Conservation (phyloP, 176 grass and related monocot species). For the Oryza punctata region DNA sequence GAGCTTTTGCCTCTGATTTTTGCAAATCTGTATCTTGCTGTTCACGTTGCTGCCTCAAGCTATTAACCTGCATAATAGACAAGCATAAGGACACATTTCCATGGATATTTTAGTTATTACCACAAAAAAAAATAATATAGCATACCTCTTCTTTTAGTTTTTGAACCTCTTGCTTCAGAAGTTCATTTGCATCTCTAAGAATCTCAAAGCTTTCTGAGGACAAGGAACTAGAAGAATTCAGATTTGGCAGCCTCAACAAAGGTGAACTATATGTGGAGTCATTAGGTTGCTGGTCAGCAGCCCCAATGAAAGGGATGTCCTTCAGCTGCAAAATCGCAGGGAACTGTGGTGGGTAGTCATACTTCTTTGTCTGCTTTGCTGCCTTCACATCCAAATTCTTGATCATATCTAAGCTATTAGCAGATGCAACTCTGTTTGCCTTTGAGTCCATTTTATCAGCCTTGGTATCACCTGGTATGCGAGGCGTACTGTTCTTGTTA, state of each 20-base stretch:
- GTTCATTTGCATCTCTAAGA: constrained; percentile 74
- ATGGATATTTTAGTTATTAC: not conserved
- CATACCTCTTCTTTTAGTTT: constrained; percentile 86
- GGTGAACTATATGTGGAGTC: constrained; percentile 41
- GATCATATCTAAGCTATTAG: constrained; percentile 83
- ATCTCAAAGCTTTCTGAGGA: constrained; percentile 66
- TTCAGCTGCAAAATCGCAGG: constrained; percentile 71
- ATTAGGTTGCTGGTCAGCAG: constrained; percentile 52
- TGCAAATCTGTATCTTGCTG: constrained; percentile 63
- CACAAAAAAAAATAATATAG: not conserved
- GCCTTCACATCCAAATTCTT: constrained; percentile 84
- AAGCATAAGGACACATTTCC: constrained; percentile 21
- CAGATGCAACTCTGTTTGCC: constrained; percentile 37
- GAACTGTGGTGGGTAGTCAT: constrained; percentile 45
- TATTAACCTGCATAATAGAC: constrained; percentile 58
- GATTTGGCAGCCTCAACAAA: constrained; percentile 56
- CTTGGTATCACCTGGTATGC: constrained; percentile 43
- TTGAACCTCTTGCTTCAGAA: constrained; percentile 87
- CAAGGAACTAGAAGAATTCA: constrained; percentile 39
- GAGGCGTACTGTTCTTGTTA: constrained; percentile 38
- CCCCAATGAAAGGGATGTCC: constrained; percentile 62
- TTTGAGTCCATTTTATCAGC: constrained; percentile 52
- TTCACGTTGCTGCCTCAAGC: constrained; percentile 58
- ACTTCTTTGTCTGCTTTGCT: constrained; percentile 74
- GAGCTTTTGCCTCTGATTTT: constrained; percentile 71